Evolutionary conservation across 2,329 filamentous ascomycete genomes (phyloP), one percentile per base, ranked within the genome.

Genomic region (Leptodontidium sp.): DNA sequence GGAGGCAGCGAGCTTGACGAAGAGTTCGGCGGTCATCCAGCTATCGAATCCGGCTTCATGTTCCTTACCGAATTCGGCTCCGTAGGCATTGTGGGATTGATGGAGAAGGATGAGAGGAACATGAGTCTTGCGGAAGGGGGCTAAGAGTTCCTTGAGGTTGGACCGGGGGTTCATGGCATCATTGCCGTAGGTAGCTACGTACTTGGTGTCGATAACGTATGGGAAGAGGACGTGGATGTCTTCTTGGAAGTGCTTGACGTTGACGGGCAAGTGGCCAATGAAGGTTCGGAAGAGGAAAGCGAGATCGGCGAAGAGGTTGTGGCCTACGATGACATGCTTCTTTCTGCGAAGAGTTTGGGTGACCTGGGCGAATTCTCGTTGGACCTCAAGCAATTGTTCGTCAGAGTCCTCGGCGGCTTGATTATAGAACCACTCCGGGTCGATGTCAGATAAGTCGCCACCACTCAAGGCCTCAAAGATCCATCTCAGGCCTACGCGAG

Each of bases 241-340:
- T 6, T 77, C 68, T 49, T 82, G 80, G 74, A 91, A 92, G 26
- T 84, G 84, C 2, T 82, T 80, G 1, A 90, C 77, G 0, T 80
- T 85, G 2, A 81, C 78, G 0, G 89, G 90, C 1, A 91, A 79
- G 1, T 79, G 71, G 0, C 87, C 87, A 61, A 91, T 81, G 76
- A 92, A 92, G 1, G 84, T 85, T n/a, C 82, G 79, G 76, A 90
- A 89, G 45, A 91, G 78, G 73, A 91, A 91, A 45, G 87, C 84
- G 2, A 92, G 80, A 72, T 92, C 89, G 1, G 85, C 84, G 71
- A 91, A 87, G 68, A 88, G 82, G 73, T 92, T 91, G 78, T 92
- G 89, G 0, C 89, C 88, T 2, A 91, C 82, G 0, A 91, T 73
- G 0, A 88, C 72, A 0, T 78, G 81, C 1, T 68, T 70, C 14